phyloP scores from a whole-genome alignment of 2,329 filamentous ascomycete genomes.

The Claviceps spartinae region DNA sequence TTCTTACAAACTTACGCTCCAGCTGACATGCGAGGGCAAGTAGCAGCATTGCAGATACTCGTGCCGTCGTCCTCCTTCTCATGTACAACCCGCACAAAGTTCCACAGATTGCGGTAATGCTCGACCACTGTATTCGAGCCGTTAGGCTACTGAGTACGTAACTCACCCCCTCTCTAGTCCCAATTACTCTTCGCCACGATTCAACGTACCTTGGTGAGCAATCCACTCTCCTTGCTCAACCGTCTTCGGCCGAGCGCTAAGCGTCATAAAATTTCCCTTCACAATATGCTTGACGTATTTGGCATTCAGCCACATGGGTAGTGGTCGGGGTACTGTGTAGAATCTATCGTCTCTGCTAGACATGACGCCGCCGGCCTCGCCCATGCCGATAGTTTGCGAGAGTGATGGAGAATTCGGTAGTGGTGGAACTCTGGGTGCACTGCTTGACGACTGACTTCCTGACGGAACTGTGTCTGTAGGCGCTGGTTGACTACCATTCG shows the following conservation, averaged over 20 bases:
- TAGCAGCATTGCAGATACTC: conserved; percentile 70
- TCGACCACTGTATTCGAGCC: conserved; percentile 58
- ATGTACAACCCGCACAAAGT: conserved; percentile 79
- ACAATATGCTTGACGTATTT: conserved; percentile 75
- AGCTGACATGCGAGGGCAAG: conserved; percentile 87
- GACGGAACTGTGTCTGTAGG: conserved; percentile 31
- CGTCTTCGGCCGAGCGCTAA: conserved; percentile 84
- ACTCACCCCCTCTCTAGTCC: background rate
- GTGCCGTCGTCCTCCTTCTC: conserved; percentile 67
- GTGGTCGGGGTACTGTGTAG: conserved; percentile 51
- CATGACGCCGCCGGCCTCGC: conserved; percentile 39
- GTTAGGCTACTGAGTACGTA: background rate
- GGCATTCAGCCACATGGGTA: conserved; percentile 63
- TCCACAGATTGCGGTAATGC: conserved; percentile 78
- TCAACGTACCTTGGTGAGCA: conserved; percentile 68
- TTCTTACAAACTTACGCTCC: conserved; percentile 56
- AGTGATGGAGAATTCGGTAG: conserved; percentile 51
- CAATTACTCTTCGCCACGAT: background rate
- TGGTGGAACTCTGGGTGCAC: conserved; percentile 45
- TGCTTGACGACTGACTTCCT: conserved; percentile 37
- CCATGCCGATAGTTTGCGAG: conserved; percentile 54
- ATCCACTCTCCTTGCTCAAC: conserved; percentile 94
- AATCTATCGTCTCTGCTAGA: conserved; percentile 38
- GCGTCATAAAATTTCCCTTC: conserved; percentile 93
- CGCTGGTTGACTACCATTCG: conserved; percentile 29